Evolutionary conservation across 306 rosid species (phyloP).

Genomic region (Begonia peltatifolia): DNA sequence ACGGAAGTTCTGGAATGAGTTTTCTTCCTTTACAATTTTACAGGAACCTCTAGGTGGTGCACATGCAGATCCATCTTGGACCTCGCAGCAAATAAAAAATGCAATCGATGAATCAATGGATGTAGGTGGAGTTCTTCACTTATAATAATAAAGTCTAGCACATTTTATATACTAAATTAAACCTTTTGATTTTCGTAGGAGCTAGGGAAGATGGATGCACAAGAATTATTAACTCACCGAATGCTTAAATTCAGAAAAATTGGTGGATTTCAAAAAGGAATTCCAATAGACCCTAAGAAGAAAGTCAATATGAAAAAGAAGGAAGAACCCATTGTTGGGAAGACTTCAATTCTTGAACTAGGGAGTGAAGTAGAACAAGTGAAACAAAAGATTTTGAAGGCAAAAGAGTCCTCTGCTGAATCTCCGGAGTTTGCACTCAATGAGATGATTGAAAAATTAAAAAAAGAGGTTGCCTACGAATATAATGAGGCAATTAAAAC

Average conservation of each 20-base stretch:
- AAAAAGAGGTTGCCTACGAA: constrained; percentile 47
- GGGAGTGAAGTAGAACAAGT: constrained; percentile 11
- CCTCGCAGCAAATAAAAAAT: constrained; percentile 66
- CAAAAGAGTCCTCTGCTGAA: constrained; percentile 12
- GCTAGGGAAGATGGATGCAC: constrained; percentile 42
- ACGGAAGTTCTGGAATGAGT: constrained; percentile 1
- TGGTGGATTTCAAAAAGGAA: constrained; percentile 70
- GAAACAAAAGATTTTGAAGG: constrained; percentile 9
- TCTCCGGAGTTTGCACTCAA: constrained; percentile 30
- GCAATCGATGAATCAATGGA: constrained; percentile 69
- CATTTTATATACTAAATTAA: constrained; percentile 8
- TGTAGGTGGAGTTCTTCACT: constrained; percentile 36
- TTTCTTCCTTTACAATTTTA: background rate
- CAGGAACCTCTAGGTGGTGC: constrained; percentile 98
- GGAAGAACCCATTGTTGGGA: constrained; percentile 18
- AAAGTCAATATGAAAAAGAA: constrained; percentile 57
- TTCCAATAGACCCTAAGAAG: constrained; percentile 53
- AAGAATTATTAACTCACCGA: constrained; percentile 57
- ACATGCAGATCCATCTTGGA: constrained; percentile 74
- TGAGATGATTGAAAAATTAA: constrained; percentile 40
- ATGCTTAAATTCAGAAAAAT: constrained; percentile 65
- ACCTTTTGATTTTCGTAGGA: constrained; percentile 40
- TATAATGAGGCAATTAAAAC: constrained; percentile 46
- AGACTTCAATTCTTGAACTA: constrained; percentile 10
- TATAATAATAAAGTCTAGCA: constrained; percentile 8